phyloP scores from a whole-genome alignment of 352 stramenopile genomes.

The Phytophthora citricola region DNA sequence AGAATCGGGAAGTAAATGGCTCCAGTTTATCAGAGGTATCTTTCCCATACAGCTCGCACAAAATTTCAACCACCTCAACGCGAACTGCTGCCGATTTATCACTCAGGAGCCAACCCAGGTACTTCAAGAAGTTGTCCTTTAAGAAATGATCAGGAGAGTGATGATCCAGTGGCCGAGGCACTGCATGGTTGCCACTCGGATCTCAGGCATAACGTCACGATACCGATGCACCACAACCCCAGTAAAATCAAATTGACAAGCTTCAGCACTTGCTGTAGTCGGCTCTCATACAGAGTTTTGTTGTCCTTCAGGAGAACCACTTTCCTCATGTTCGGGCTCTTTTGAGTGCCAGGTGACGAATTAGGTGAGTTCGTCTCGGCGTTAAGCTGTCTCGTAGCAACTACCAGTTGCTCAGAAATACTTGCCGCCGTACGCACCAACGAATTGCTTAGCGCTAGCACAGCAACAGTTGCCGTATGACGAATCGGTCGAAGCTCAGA shows the following conservation, averaged over 20 bases:
- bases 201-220: constrained; percentile 94
- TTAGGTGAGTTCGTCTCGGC: constrained; percentile 49
- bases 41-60: constrained; percentile 87
- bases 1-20: constrained; percentile 82
- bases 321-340: constrained; percentile 54
- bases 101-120: constrained; percentile 95
- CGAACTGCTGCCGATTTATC: constrained; percentile 91
- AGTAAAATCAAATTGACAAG: constrained; percentile 72
- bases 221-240: constrained; percentile 85
- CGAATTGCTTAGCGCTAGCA: constrained; percentile 69
- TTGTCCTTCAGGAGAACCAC: constrained; percentile 64
- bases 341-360: constrained; percentile 37
- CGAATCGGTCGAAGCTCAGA: constrained; percentile 85
- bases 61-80: constrained; percentile 78
- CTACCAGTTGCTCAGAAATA: constrained; percentile 67
- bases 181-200: constrained; percentile 86
- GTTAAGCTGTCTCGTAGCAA: constrained; percentile 77
- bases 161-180: constrained; percentile 88
- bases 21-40: constrained; percentile 72
- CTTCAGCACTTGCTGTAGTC: constrained; percentile 61
- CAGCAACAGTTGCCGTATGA: constrained; percentile 78
- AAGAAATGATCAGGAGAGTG: constrained; percentile 90
- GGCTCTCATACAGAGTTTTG: constrained; percentile 71
- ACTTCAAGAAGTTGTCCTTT: constrained; percentile 96
- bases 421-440: constrained; percentile 61